Evolutionary conservation across 768 basidiomycete genomes (phyloP).

Genomic region (Boletus rufocinnamomeus): DNA sequence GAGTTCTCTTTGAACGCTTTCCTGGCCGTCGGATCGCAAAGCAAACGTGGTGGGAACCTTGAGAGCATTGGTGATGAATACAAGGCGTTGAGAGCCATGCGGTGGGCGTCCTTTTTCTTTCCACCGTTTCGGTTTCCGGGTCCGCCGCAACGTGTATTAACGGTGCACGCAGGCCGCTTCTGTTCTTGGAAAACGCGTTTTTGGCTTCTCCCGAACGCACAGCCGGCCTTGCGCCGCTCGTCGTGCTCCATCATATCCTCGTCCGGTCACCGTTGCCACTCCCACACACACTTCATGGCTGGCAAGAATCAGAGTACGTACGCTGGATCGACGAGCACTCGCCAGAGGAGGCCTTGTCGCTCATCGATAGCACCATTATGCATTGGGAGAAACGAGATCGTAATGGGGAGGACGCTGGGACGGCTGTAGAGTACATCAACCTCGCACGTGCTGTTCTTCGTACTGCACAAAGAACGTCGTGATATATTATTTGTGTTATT

Average conservation of each 20-base stretch:
- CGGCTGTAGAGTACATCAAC: conserved; percentile 60
- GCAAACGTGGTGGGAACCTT: conserved; percentile 64
- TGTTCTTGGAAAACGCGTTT: conserved; percentile 82
- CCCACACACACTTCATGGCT: conserved; percentile 87
- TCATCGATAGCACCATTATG: conserved; percentile 76
- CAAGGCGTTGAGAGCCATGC: conserved; percentile 77
- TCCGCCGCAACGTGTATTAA: background rate
- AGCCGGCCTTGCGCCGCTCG: conserved; percentile 76
- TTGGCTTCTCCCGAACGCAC: conserved; percentile 70
- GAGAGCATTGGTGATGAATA: conserved; percentile 88
- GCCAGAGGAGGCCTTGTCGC: conserved; percentile 73
- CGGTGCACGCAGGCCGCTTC: conserved; percentile 58
- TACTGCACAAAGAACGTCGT: conserved; percentile 34
- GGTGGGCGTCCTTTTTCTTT: conserved; percentile 48
- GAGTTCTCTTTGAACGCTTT: conserved; percentile 91
- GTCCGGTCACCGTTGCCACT: conserved; percentile 85
- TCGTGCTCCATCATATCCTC: conserved; percentile 90
- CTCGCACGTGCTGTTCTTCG: conserved; percentile 69
- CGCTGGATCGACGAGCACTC: conserved; percentile 94
- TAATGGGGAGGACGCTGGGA: conserved; percentile 48
- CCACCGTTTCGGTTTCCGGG: no score
- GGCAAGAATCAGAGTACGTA: conserved; percentile 96
- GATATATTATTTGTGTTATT: conserved; percentile 3
- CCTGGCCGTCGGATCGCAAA: conserved; percentile 56
- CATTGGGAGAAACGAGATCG: conserved; percentile 78